Evolutionary conservation across 305 asterid species (phyloP).

Genomic region (Fraxinus paxiana): DNA sequence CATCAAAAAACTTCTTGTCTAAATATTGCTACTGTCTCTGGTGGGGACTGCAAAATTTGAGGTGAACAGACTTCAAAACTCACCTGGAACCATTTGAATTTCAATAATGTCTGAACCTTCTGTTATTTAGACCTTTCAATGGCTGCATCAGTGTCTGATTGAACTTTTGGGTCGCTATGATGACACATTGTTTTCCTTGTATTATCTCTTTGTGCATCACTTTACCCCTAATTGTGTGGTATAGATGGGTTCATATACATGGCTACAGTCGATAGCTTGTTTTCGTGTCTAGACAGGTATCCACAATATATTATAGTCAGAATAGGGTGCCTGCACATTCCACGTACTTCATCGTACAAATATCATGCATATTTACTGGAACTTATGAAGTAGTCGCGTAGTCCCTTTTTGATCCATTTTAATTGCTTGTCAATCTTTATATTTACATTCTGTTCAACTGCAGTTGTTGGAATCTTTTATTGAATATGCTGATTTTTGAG

Average conservation of each 20-base stretch:
- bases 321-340: too few relatives aligned
- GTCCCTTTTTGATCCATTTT: neutral
- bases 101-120: too few relatives aligned
- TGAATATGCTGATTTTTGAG: neutral
- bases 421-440: neutral
- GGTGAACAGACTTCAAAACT: conserved; percentile 42
- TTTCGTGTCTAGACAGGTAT: too few relatives aligned
- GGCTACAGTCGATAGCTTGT: too few relatives aligned
- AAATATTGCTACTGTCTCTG: conserved; percentile 95
- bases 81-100: neutral
- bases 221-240: too few relatives aligned
- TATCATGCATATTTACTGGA: neutral
- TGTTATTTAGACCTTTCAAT: conserved; percentile 2
- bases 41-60: conserved; percentile 99
- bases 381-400: neutral
- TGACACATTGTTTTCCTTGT: neutral
- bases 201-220: neutral
- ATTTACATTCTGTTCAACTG: neutral
- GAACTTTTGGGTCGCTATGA: neutral
- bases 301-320: too few relatives aligned
- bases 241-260: too few relatives aligned
- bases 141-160: neutral
- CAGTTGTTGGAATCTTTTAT: neutral
- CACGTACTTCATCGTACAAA: too few relatives aligned
- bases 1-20: conserved; percentile 59